Evolutionary conservation across 257 asterid species (phyloP).

Genomic region (Ajuga chamaepitys): DNA sequence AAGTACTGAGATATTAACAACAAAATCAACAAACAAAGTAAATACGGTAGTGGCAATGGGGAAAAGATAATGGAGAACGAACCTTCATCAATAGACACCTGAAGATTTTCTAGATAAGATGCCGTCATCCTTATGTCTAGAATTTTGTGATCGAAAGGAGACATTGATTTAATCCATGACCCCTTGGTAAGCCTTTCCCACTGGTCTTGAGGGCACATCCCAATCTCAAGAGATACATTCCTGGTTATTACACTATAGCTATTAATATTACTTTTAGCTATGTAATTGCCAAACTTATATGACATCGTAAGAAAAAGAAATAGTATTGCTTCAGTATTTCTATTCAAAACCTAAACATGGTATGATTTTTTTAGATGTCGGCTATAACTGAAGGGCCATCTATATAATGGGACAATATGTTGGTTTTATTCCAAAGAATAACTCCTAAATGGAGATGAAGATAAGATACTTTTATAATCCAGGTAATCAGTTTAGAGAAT

Average conservation of each 20-base stretch:
- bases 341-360: neutral
- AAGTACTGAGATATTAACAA: neutral
- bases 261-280: constrained; percentile 10
- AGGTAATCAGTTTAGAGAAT: neutral
- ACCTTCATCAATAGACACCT: constrained; percentile 87
- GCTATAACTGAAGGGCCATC: neutral
- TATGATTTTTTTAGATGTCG: neutral
- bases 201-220: constrained; percentile 71
- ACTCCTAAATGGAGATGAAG: constrained; percentile 1
- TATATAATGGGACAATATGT: neutral
- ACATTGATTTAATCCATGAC: constrained; percentile 67
- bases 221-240: constrained; percentile 66
- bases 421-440: neutral
- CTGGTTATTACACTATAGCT: constrained; percentile 28
- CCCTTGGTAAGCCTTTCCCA: constrained; percentile 77
- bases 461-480: neutral
- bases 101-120: constrained; percentile 44
- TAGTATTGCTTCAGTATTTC: neutral
- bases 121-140: constrained; percentile 60
- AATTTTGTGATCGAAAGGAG: constrained; percentile 79
- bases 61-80: constrained; percentile 15
- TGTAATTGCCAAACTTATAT: neutral
- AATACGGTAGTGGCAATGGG: neutral
- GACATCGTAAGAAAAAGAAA: neutral
- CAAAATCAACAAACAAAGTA: neutral